A percentile compares a stretch with the other conserved stretches of the same genome.
Evolutionary conservation across 192 early-diverging fungal species (phyloP).

Genomic region (Mortierella antarctica): DNA sequence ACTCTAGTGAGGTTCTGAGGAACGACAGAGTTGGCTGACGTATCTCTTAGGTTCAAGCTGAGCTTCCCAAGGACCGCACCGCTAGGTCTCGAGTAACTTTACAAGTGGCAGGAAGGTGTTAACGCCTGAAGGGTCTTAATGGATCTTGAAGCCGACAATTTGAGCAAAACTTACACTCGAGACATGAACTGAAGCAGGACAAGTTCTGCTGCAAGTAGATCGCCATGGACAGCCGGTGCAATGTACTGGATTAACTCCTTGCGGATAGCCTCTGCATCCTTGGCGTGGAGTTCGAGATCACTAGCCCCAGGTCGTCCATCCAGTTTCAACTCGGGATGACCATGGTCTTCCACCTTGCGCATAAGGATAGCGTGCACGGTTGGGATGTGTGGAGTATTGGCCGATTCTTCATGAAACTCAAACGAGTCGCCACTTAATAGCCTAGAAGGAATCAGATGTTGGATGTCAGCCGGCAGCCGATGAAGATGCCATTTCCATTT

Average conservation of each 20-base stretch:
- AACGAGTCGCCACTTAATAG: conserved; percentile 21
- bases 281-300: neutral
- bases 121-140: neutral
- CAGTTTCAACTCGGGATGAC: conserved; percentile 43
- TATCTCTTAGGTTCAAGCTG: conserved; percentile 71
- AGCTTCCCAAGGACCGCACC: conserved; percentile 75
- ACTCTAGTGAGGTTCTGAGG: conserved; percentile 9
- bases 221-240: conserved; percentile 66
- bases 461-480: too few relatives aligned
- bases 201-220: conserved; percentile 74
- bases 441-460: too few relatives aligned
- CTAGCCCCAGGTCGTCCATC: conserved; percentile 15
- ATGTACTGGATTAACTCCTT: conserved; percentile 65
- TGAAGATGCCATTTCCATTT: too few relatives aligned
- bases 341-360: conserved; percentile 48
- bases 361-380: conserved; percentile 65
- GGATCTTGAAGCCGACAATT: neutral
- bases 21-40: conserved; percentile 16
- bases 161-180: conserved; percentile 57
- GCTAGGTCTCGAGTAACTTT: conserved; percentile 54
- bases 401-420: conserved; percentile 47
- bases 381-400: conserved; percentile 34
- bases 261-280: conserved; percentile 47
- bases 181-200: conserved; percentile 77
- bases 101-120: neutral